A percentile compares a stretch with the other conserved stretches of the same genome.
phyloP scores from a whole-genome alignment of 768 basidiomycete genomes.

The Saitozyma sp. region DNA sequence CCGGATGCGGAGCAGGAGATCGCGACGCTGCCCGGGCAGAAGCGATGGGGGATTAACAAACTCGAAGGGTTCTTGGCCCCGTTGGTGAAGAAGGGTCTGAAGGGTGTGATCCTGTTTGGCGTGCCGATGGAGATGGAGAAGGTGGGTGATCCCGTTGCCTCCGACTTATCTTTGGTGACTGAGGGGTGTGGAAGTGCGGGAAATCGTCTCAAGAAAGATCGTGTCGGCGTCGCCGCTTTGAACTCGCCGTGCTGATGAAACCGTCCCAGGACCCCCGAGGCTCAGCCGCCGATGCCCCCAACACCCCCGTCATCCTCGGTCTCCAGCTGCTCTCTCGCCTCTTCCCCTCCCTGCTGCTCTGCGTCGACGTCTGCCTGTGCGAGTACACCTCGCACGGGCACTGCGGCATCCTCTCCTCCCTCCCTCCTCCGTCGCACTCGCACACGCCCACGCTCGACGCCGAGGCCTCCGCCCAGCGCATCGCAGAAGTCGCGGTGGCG shows the following conservation, averaged over 20 bases:
- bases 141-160: constrained; percentile 15
- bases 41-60: constrained; percentile 91
- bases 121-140: constrained; percentile 50
- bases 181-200: too few species aligned
- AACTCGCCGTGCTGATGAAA: neutral
- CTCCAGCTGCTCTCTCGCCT: constrained; percentile 71
- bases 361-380: constrained; percentile 96
- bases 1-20: constrained; percentile 79
- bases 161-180: too few species aligned
- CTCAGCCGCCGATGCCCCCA: constrained; percentile 81
- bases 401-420: constrained; percentile 64
- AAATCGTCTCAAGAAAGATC: too few species aligned
- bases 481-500: constrained; percentile 85
- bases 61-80: constrained; percentile 84
- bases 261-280: constrained; percentile 73
- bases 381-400: constrained; percentile 99
- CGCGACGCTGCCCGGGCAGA: constrained; percentile 75
- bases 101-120: constrained; percentile 84
- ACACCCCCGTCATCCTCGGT: constrained; percentile 92
- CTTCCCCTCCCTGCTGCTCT: constrained; percentile 84
- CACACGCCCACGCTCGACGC: constrained; percentile 59
- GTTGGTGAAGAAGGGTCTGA: constrained; percentile 82
- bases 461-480: constrained; percentile 74
- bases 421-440: constrained; percentile 40
- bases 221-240: too few species aligned